Conservation (phyloP, 495 filamentous ascomycete genomes). For the Venustampulla echinocandica region DNA sequence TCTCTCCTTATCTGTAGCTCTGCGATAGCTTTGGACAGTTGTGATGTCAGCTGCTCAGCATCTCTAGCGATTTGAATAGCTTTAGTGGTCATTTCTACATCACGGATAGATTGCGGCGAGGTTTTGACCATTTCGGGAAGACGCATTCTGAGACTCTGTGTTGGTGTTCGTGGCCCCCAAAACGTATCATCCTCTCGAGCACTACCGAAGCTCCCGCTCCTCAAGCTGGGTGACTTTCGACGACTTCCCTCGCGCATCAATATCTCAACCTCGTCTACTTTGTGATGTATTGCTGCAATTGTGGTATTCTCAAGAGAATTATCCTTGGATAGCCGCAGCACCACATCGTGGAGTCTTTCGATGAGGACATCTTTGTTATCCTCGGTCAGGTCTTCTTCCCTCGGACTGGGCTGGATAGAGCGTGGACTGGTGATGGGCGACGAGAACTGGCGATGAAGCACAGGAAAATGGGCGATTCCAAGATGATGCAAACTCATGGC, state of each 20-base stretch:
- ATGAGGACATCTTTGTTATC: slow-evolving; percentile 41
- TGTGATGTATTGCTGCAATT: slow-evolving; percentile 14
- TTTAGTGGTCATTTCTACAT: slow-evolving; percentile 4
- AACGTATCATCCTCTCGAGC: slow-evolving; percentile 11
- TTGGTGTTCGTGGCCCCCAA: slow-evolving; percentile 16
- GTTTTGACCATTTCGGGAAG: slow-evolving; percentile 1
- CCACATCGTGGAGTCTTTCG: slow-evolving; percentile 40
- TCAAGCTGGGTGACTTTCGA: not conserved
- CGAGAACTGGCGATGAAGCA: slow-evolving; percentile 16
- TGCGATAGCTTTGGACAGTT: slow-evolving; percentile 29
- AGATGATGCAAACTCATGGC: slow-evolving; percentile 21
- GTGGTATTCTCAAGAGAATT: slow-evolving; percentile 9
- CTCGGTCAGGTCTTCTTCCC: slow-evolving; percentile 20
- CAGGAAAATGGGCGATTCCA: slow-evolving; percentile 16
- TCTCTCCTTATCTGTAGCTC: slow-evolving; percentile 36
- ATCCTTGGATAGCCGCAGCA: slow-evolving; percentile 26
- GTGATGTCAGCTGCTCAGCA: slow-evolving; percentile 32
- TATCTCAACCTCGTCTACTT: slow-evolving; percentile 19
- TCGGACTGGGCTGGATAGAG: not conserved
- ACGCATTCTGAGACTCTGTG: slow-evolving; percentile 9
- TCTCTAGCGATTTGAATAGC: slow-evolving; percentile 29
- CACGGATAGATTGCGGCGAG: not conserved
- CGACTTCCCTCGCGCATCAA: slow-evolving; percentile 7
- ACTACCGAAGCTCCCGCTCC: not conserved
- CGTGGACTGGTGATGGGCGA: slow-evolving; percentile 7